Conservation (phyloP, 495 filamentous ascomycete genomes). For the Xylaria longipes region DNA sequence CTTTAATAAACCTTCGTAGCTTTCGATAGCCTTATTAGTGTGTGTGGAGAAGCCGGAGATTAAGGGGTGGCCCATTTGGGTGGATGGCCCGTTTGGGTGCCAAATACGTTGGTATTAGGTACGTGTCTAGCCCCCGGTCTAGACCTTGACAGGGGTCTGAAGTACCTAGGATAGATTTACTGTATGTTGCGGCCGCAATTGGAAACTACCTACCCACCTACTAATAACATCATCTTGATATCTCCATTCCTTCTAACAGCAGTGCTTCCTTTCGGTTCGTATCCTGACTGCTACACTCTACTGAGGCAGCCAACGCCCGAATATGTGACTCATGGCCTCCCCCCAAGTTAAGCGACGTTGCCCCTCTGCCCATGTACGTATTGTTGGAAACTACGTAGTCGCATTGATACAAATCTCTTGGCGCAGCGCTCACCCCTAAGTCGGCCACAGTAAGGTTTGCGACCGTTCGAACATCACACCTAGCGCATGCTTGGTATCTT, state of each 20-base stretch:
- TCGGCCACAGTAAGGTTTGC: not conserved
- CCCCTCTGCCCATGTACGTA: too few species aligned
- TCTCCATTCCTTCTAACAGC: not conserved
- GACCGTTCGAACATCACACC: not conserved
- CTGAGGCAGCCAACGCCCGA: not conserved
- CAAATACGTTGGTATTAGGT: too few species aligned
- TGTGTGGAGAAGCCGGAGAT: too few species aligned
- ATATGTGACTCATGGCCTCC: not conserved
- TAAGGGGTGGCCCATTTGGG: too few species aligned
- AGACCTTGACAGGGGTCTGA: slow-evolving; percentile 4
- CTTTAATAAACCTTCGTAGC: too few species aligned
- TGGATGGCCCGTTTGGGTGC: too few species aligned
- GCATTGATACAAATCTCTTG: not conserved
- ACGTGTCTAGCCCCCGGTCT: not conserved
- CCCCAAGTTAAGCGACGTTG: not conserved
- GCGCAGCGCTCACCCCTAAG: not conserved
- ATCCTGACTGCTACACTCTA: not conserved
- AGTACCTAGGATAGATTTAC: not conserved
- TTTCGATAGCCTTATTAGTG: too few species aligned
- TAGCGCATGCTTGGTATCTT: too few species aligned
- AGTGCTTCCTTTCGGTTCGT: not conserved
- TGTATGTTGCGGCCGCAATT: not conserved
- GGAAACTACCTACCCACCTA: not conserved
- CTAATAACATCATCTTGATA: not conserved
- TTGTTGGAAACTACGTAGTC: not conserved